These are phyloP conservation scores for Fragilariopsis cylindrus DNA, from an alignment of 108 stramenopile genomes.

Conservation along the genomic window DNA sequence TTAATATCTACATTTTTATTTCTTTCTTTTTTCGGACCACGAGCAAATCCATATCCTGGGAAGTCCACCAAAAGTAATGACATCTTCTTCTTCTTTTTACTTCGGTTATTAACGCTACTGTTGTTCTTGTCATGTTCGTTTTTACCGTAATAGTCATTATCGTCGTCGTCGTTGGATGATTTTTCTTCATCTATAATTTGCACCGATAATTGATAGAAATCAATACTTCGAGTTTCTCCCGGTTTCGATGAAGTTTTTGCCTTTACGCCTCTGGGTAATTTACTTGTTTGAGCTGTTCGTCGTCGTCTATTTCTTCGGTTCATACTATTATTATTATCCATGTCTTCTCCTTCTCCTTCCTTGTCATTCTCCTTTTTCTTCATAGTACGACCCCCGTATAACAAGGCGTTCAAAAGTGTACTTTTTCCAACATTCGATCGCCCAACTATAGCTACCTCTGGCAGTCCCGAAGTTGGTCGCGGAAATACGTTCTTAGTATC, in stretches of 20 bases:
- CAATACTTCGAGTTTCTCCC: constrained; percentile 71
- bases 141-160: background rate
- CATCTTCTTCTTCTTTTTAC: constrained; percentile 24
- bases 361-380: background rate
- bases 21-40: constrained; percentile 46
- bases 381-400: constrained; percentile 52
- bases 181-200: constrained; percentile 15
- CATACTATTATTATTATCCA: background rate
- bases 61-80: constrained; percentile 71
- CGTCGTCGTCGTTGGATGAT: background rate
- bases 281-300: constrained; percentile 41
- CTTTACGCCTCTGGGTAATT: constrained; percentile 74
- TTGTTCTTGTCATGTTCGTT: background rate
- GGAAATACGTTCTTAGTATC: constrained; percentile 8
- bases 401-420: constrained; percentile 72
- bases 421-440: constrained; percentile 85
- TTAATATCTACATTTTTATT: background rate
- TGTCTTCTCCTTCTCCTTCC: constrained; percentile 3
- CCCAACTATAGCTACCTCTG: constrained; percentile 58
- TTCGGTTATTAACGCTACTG: background rate
- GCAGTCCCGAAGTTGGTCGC: background rate
- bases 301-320: constrained; percentile 14
- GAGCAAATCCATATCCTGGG: constrained; percentile 89
- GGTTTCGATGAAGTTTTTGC: constrained; percentile 63
- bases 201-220: constrained; percentile 74